These are phyloP conservation scores for Ophiosphaerella narmari DNA, from an alignment of 2,329 filamentous ascomycete species.

Conservation along the genomic window DNA sequence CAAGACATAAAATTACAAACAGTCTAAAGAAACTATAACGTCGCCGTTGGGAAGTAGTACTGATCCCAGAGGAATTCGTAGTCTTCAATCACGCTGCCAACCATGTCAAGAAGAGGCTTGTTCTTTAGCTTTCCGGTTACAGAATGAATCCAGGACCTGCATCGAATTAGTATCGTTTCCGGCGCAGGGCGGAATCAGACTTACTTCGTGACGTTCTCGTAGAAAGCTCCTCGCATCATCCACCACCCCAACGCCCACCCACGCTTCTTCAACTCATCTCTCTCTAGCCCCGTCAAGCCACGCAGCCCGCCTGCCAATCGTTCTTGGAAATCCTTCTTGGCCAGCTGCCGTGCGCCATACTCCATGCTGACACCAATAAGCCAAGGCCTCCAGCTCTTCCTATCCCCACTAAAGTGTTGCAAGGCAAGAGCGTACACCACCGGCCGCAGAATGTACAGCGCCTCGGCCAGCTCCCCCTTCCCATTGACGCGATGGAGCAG, in stretches of 20 bases:
- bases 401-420: constrained; percentile 71
- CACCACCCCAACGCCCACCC: constrained; percentile 95
- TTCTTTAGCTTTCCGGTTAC: constrained; percentile 72
- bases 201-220: constrained; percentile 82
- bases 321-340: constrained; percentile 67
- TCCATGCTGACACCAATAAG: constrained; percentile 83
- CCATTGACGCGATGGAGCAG: constrained; percentile 77
- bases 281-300: constrained; percentile 80
- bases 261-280: constrained; percentile 84
- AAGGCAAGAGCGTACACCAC: constrained; percentile 85
- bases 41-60: constrained; percentile 83
- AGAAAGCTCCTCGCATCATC: constrained; percentile 95
- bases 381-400: constrained; percentile 90
- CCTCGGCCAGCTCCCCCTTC: constrained; percentile 81
- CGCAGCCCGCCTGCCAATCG: constrained; percentile 71
- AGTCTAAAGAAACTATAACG: constrained; percentile 47
- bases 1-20: not conserved
- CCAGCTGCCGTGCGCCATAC: constrained; percentile 84
- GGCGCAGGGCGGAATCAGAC: constrained; percentile 19
- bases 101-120: constrained; percentile 76
- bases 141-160: constrained; percentile 66
- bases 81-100: constrained; percentile 87
- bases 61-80: constrained; percentile 99
- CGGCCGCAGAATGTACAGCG: constrained; percentile 89
- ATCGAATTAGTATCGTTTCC: constrained; percentile 19